Percentiles rank a stretch among this genome's conserved stretches.
Conservation (phyloP, 768 basidiomycete species). For the Cyclocybe aegerita region DNA sequence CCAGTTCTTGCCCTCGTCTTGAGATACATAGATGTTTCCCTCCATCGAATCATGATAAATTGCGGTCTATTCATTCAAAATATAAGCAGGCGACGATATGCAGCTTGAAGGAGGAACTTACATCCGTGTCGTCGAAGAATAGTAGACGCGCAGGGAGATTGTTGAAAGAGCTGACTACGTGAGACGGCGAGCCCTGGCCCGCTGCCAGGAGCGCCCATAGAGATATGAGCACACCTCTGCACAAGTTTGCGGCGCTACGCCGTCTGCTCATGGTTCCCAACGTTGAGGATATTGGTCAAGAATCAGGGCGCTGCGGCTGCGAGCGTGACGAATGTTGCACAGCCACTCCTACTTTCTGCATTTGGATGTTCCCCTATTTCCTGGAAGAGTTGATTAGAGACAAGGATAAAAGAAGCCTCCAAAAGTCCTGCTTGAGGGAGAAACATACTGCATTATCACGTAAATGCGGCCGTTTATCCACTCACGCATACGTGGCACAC, state of each 20-base stretch:
- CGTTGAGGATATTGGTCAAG: too few relatives aligned
- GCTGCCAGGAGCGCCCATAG: slow-evolving; percentile 12
- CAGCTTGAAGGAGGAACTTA: too few relatives aligned
- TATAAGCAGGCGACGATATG: too few relatives aligned
- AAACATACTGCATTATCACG: too few relatives aligned
- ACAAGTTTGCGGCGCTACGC: not conserved
- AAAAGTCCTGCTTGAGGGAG: too few relatives aligned
- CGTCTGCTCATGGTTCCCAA: slow-evolving; percentile 13
- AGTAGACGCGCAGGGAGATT: slow-evolving; percentile 76
- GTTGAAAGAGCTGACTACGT: slow-evolving; percentile 53
- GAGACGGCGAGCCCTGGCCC: slow-evolving; percentile 38
- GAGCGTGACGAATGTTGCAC: slow-evolving; percentile 7
- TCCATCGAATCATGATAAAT: slow-evolving; percentile 77
- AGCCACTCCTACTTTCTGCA: not conserved
- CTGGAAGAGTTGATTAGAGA: too few relatives aligned
- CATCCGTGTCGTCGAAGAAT: slow-evolving; percentile 93
- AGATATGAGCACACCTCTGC: not conserved
- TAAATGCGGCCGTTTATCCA: too few relatives aligned
- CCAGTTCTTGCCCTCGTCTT: slow-evolving; percentile 83
- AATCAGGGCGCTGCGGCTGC: slow-evolving; percentile 20
- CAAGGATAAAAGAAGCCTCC: too few relatives aligned
- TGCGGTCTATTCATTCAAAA: slow-evolving; percentile 53
- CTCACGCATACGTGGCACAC: too few relatives aligned
- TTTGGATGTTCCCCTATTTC: too few relatives aligned
- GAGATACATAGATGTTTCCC: slow-evolving; percentile 74